Percentiles rank a stretch among this genome's conserved stretches.
Conservation (phyloP, 2,329 filamentous ascomycete species). For the Apiospora marii region DNA sequence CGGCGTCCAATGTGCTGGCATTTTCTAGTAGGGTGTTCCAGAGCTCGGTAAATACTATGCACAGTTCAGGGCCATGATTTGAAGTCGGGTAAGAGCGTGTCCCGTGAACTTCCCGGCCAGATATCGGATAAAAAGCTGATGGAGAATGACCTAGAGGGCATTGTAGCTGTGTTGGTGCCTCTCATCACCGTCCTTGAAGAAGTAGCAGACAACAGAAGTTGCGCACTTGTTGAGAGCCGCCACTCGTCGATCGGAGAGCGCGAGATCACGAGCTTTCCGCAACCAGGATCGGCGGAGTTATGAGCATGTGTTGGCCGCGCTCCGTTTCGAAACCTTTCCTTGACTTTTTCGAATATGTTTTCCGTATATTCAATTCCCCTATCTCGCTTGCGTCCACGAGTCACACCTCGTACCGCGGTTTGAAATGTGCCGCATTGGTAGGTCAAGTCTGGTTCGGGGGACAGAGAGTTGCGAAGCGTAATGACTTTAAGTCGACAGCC, state of each 20-base stretch:
- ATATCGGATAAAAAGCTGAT: constrained; percentile 38
- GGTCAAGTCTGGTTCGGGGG: too few relatives aligned
- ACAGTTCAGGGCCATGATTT: background rate
- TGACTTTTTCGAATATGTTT: too few relatives aligned
- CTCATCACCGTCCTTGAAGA: constrained; percentile 43
- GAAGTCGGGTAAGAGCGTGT: constrained; percentile 22
- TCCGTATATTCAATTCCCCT: too few relatives aligned
- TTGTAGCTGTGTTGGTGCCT: constrained; percentile 30
- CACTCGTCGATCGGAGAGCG: background rate
- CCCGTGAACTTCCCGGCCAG: constrained; percentile 27
- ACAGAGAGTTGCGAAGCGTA: too few relatives aligned
- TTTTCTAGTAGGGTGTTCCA: background rate
- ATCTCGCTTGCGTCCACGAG: too few relatives aligned
- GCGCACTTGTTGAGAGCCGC: constrained; percentile 32
- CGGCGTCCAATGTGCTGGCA: background rate
- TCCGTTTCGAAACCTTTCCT: too few relatives aligned
- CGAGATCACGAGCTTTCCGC: background rate
- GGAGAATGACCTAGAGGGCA: constrained; percentile 38
- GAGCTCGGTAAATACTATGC: background rate
- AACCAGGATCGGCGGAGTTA: background rate
- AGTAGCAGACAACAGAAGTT: constrained; percentile 41
- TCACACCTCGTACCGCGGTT: too few relatives aligned
- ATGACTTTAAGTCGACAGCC: too few relatives aligned
- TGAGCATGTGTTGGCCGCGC: too few relatives aligned
- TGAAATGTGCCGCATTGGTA: too few relatives aligned